phyloP scores from a whole-genome alignment of 2,329 filamentous ascomycete species.

The Alternaria solani region DNA sequence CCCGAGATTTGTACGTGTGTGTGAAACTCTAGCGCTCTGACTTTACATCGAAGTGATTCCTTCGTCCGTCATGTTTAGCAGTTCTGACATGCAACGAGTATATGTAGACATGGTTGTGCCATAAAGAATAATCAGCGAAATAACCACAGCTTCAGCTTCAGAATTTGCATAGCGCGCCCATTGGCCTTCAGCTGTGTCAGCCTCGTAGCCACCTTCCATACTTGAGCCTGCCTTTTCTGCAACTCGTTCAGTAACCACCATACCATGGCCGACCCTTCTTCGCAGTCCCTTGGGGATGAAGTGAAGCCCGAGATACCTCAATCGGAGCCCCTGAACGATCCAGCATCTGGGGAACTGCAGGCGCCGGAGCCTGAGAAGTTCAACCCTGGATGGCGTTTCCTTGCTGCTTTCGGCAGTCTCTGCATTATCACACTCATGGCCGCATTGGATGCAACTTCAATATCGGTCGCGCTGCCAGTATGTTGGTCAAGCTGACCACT shows the following conservation, averaged over 20 bases:
- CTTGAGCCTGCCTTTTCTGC: not conserved
- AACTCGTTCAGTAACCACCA: not conserved
- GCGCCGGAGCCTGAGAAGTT: slow-evolving; percentile 30
- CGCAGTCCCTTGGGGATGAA: slow-evolving; percentile 20
- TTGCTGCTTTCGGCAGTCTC: slow-evolving; percentile 55
- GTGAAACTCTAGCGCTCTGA: not conserved
- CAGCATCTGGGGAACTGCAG: slow-evolving; percentile 17
- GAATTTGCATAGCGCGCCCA: not conserved
- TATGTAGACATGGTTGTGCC: not conserved
- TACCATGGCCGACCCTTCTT: slow-evolving; percentile 20
- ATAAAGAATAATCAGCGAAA: not conserved
- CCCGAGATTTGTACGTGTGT: slow-evolving; percentile 1
- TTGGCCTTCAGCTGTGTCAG: not conserved
- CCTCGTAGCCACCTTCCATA: not conserved
- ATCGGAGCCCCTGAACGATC: slow-evolving; percentile 14
- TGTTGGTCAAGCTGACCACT: not conserved
- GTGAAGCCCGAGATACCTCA: slow-evolving; percentile 12
- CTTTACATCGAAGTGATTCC: not conserved
- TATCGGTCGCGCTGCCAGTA: slow-evolving; percentile 66
- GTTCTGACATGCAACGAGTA: not conserved
- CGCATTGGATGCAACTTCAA: slow-evolving; percentile 70
- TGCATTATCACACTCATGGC: slow-evolving; percentile 67
- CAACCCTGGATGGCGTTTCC: slow-evolving; percentile 42
- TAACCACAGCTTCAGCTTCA: not conserved
- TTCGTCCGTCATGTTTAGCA: slow-evolving; percentile 1